A percentile compares a stretch with the other conserved stretches of the same genome.
Conservation (phyloP, 805 yeast genomes). For the Saturnispora diversa region DNA sequence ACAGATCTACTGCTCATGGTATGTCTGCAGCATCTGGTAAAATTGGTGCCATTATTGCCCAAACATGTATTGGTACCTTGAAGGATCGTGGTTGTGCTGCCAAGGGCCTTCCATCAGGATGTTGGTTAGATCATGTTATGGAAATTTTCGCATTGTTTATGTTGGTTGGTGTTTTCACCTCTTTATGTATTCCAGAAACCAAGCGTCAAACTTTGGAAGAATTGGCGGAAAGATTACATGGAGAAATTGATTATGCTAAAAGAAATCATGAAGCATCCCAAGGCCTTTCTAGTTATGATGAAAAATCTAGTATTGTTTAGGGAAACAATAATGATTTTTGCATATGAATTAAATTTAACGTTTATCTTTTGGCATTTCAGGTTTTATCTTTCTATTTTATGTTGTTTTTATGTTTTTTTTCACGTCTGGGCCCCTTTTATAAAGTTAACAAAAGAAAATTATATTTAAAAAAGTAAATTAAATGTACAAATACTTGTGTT, state of each 20-base stretch:
- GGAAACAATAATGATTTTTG: too few species aligned
- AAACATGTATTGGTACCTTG: conserved; percentile 78
- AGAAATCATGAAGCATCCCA: conserved; percentile 3
- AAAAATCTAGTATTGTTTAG: conserved; percentile 5
- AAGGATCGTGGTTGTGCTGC: conserved; percentile 69
- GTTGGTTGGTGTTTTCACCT: conserved; percentile 64
- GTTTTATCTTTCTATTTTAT: not conserved
- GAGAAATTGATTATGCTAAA: conserved; percentile 47
- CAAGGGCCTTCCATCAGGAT: conserved; percentile 40
- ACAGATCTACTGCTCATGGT: conserved; percentile 94
- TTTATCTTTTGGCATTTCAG: not conserved
- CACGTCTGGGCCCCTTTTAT: too few species aligned
- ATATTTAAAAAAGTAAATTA: too few species aligned
- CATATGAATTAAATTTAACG: too few species aligned
- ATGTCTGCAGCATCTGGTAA: conserved; percentile 89
- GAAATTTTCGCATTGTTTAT: conserved; percentile 88
- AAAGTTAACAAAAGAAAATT: too few species aligned
- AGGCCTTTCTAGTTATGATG: conserved; percentile 2
- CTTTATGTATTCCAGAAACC: conserved; percentile 79
- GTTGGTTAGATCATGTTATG: conserved; percentile 90
- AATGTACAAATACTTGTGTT: too few species aligned
- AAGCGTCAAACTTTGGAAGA: conserved; percentile 87
- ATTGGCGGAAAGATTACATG: conserved; percentile 73
- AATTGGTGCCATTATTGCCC: conserved; percentile 89
- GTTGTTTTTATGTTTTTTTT: too few species aligned